Conservation (phyloP, 768 basidiomycete species). For the Lactarius akahatsu region DNA sequence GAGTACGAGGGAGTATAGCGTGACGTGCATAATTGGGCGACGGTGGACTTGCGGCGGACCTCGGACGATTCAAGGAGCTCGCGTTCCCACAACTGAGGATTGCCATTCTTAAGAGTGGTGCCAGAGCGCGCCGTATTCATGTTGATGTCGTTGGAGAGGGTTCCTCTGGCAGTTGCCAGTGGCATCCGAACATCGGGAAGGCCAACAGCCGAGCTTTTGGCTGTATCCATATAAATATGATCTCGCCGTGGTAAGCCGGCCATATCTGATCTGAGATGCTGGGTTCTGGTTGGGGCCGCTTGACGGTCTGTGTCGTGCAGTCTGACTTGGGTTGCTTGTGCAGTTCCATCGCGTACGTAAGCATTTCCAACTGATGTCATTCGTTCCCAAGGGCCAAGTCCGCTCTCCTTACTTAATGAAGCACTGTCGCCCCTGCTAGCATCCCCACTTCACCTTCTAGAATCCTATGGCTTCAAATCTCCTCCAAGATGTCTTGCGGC, state of each 20-base stretch:
- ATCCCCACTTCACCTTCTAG: background rate
- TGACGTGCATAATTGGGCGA: slow-evolving; percentile 89
- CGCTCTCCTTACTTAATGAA: background rate
- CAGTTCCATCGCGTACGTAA: slow-evolving; percentile 10
- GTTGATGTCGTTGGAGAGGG: slow-evolving; percentile 53
- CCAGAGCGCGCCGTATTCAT: slow-evolving; percentile 66
- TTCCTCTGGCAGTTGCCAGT: slow-evolving; percentile 54
- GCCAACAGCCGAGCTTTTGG: slow-evolving; percentile 54
- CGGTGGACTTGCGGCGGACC: slow-evolving; percentile 92
- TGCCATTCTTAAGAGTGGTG: slow-evolving; percentile 53
- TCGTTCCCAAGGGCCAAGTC: background rate
- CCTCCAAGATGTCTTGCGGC: slow-evolving; percentile 67
- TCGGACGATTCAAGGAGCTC: slow-evolving; percentile 82
- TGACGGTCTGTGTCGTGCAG: background rate
- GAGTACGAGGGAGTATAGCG: slow-evolving; percentile 12
- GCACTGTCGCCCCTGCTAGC: background rate
- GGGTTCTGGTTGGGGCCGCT: background rate
- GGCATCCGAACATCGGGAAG: slow-evolving; percentile 54
- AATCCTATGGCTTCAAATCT: slow-evolving; percentile 40
- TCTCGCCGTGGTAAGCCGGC: slow-evolving; percentile 35
- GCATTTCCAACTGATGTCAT: slow-evolving; percentile 12
- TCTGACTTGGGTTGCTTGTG: background rate
- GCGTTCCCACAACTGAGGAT: slow-evolving; percentile 78
- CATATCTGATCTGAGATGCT: slow-evolving; percentile 4
- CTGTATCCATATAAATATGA: slow-evolving; percentile 77